Evolutionary conservation across 2,329 filamentous ascomycete genomes (phyloP).

Genomic region (Lachnellula suecica): DNA sequence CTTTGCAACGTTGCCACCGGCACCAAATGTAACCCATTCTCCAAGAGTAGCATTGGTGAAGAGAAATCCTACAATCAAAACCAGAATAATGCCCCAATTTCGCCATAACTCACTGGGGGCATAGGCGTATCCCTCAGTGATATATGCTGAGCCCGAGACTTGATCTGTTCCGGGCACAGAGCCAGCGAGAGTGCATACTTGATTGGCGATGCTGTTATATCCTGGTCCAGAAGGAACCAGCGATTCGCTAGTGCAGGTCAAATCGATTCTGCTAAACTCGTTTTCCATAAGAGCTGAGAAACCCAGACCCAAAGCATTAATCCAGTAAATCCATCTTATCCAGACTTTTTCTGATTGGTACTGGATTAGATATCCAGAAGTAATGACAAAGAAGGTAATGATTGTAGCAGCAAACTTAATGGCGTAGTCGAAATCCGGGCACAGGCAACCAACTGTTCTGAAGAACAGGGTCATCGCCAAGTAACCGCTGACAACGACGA

Average conservation of each 20-base stretch:
- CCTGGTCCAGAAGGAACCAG: constrained; percentile 70
- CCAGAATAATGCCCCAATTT: constrained; percentile 79
- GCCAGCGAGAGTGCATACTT: constrained; percentile 79
- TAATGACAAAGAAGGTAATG: constrained; percentile 80
- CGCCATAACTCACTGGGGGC: constrained; percentile 69
- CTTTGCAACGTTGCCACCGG: constrained; percentile 77
- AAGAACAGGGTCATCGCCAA: constrained; percentile 77
- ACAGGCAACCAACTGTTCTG: constrained; percentile 70
- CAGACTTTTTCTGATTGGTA: constrained; percentile 73
- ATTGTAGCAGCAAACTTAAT: constrained; percentile 79
- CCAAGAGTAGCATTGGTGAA: constrained; percentile 74
- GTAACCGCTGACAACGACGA: constrained; percentile 68
- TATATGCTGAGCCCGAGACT: constrained; percentile 68
- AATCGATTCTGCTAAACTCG: constrained; percentile 69
- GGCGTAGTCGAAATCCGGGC: constrained; percentile 81
- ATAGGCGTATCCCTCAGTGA: constrained; percentile 69
- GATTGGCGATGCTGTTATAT: constrained; percentile 70
- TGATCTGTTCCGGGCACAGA: constrained; percentile 62
- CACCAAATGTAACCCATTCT: constrained; percentile 75
- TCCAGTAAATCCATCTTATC: constrained; percentile 78
- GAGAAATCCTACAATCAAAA: constrained; percentile 74
- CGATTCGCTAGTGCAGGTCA: constrained; percentile 67
- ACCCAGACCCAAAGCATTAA: constrained; percentile 72
- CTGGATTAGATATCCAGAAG: constrained; percentile 81
- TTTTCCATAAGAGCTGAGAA: constrained; percentile 85